phyloP scores from a whole-genome alignment of 129 eudicot genomes.

The Silybum marianum region DNA sequence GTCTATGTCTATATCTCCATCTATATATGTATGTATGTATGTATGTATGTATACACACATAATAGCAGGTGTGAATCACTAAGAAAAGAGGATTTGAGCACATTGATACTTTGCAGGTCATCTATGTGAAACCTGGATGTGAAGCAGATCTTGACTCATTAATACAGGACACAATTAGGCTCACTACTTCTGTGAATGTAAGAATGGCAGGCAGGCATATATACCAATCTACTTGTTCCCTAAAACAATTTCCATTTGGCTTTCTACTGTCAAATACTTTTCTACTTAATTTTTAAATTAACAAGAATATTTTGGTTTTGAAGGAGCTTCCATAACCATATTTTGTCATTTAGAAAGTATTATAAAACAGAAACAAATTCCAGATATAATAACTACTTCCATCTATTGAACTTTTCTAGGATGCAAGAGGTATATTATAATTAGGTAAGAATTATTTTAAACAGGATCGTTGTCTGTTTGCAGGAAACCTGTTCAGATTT shows the following conservation, averaged over 20 bases:
- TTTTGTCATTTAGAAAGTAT: not conserved
- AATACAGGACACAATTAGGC: slow-evolving; percentile 76
- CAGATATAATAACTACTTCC: not conserved
- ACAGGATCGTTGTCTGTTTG: slow-evolving; percentile 21
- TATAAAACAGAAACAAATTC: not conserved
- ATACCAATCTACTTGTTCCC: not conserved
- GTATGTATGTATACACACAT: not conserved
- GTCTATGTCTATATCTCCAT: not conserved
- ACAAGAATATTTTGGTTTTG: slow-evolving; percentile 12
- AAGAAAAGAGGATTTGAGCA: slow-evolving; percentile 9
- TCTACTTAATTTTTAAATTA: not conserved
- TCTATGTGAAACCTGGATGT: slow-evolving; percentile 84
- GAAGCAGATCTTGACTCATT: slow-evolving; percentile 89
- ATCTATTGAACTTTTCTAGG: slow-evolving; percentile 13
- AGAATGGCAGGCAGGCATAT: slow-evolving; percentile 8
- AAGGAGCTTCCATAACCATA: not conserved
- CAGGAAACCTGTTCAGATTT: slow-evolving; percentile 90
- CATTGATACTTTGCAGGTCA: slow-evolving; percentile 53
- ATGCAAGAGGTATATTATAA: too few species aligned
- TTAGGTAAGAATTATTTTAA: slow-evolving; percentile 18
- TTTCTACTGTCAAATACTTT: slow-evolving; percentile 15
- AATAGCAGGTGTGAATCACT: not conserved
- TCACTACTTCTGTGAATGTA: slow-evolving; percentile 74
- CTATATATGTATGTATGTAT: not conserved
- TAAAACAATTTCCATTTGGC: not conserved